These are phyloP conservation scores for Chlorophyllum brunneum DNA, from an alignment of 768 basidiomycete genomes.

Conservation along the genomic window DNA sequence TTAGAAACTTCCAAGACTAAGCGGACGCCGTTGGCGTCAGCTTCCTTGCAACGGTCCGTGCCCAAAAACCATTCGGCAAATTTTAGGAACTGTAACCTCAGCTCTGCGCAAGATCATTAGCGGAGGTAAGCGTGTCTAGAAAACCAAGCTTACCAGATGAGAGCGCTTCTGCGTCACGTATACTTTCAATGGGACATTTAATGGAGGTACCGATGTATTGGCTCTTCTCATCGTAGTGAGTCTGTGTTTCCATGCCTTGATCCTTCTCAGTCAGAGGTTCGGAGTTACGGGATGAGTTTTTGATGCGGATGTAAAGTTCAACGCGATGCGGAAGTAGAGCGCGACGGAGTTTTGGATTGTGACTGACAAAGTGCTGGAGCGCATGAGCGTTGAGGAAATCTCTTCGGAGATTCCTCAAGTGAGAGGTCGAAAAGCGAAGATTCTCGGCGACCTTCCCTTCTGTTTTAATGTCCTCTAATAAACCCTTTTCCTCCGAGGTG, in stretches of 20 bases:
- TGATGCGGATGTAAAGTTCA: conserved; percentile 6
- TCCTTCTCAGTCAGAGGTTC: not conserved
- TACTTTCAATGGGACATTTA: not conserved
- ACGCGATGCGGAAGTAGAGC: conserved; percentile 4
- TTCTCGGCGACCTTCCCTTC: not conserved
- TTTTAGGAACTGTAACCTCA: not conserved
- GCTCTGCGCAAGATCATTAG: not conserved
- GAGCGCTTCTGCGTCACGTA: not conserved
- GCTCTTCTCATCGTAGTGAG: not conserved
- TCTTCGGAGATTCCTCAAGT: not conserved
- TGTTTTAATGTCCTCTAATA: not conserved
- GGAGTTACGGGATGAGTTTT: not conserved
- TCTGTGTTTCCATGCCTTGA: not conserved
- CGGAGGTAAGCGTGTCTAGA: not conserved
- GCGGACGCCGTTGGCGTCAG: not conserved
- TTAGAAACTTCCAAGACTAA: not conserved
- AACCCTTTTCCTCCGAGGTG: not conserved
- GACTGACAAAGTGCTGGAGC: not conserved
- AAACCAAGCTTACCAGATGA: not conserved
- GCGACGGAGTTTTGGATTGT: not conserved
- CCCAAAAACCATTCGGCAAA: not conserved
- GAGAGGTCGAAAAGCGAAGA: no score
- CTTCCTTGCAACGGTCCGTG: not conserved
- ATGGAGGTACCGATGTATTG: not conserved
- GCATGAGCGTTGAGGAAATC: conserved; percentile 5